Percentiles rank a stretch among this genome's conserved stretches.
phyloP scores from a whole-genome alignment of 306 rosid genomes.

The Cucumis cinereus region DNA sequence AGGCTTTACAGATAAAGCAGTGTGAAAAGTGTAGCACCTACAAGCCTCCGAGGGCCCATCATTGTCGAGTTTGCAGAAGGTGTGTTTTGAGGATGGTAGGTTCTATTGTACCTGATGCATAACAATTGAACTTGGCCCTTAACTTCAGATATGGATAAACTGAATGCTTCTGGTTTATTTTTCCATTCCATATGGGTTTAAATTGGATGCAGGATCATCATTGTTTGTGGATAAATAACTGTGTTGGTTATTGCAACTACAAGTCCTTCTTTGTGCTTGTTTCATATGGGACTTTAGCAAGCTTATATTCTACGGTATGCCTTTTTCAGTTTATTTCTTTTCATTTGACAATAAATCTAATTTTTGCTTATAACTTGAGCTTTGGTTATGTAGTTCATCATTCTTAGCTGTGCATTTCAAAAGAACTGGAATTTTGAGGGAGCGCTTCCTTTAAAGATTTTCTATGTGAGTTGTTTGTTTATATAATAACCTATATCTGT shows the following conservation, averaged over 20 bases:
- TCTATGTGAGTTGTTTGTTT: conserved; percentile 47
- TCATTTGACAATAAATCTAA: neutral
- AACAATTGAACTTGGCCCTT: neutral
- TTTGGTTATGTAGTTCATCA: conserved; percentile 8
- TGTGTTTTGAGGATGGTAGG: conserved; percentile 93
- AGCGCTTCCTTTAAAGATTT: conserved; percentile 25
- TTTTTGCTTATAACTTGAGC: neutral
- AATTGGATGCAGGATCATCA: conserved; percentile 79
- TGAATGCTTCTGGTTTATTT: neutral
- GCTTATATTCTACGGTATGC: conserved; percentile 57
- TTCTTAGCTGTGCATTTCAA: conserved; percentile 31
- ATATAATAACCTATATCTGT: neutral
- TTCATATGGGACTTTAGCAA: conserved; percentile 39
- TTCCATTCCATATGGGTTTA: conserved; percentile 5
- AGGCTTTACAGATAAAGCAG: conserved; percentile 33
- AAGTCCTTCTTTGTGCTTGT: conserved; percentile 58
- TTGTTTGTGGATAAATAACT: conserved; percentile 79
- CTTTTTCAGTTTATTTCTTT: conserved; percentile 4
- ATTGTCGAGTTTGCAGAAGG: conserved; percentile 82
- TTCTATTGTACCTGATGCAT: conserved; percentile 8
- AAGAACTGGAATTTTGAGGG: conserved; percentile 41
- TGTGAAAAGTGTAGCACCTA: conserved; percentile 65
- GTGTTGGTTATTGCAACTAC: conserved; percentile 87
- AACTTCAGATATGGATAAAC: neutral
- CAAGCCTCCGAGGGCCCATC: conserved; percentile 95